Evolutionary conservation across 1,284 basidiomycete species (phyloP).

Genomic region (Trichosporon ovoides): DNA sequence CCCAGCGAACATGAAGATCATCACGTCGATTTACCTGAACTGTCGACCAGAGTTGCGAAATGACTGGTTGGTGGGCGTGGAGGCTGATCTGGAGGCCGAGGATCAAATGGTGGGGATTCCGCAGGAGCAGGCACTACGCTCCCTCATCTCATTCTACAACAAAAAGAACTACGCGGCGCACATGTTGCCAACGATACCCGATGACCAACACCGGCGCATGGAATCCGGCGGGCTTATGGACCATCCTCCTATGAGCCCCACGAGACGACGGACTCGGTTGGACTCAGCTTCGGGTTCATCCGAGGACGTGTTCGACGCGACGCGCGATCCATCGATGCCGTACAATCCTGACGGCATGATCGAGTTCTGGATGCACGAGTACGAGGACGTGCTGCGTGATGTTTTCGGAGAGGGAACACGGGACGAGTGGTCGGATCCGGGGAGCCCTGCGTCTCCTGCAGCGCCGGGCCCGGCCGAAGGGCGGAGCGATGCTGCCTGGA

Average conservation of each 20-base stretch:
- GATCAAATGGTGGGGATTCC: slow-evolving; percentile 57
- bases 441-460: not conserved
- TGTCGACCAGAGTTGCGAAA: slow-evolving; percentile 93
- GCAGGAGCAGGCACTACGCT: slow-evolving; percentile 92
- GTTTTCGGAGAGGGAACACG: slow-evolving; percentile 48
- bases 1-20: slow-evolving; percentile 97
- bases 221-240: not conserved
- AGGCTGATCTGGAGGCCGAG: slow-evolving; percentile 82
- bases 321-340: slow-evolving; percentile 36
- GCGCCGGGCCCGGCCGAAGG: slow-evolving; percentile 22
- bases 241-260: not conserved
- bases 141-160: slow-evolving; percentile 82
- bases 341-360: slow-evolving; percentile 53
- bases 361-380: slow-evolving; percentile 54
- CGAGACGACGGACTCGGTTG: slow-evolving; percentile 19
- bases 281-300: slow-evolving; percentile 15
- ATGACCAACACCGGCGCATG: slow-evolving; percentile 5
- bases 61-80: slow-evolving; percentile 92
- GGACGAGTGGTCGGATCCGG: slow-evolving; percentile 26
- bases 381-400: slow-evolving; percentile 54
- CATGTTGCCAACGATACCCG: slow-evolving; percentile 18
- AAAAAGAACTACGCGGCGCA: slow-evolving; percentile 39
- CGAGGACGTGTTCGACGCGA: slow-evolving; percentile 53
- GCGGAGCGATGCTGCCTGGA: slow-evolving; percentile 41
- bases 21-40: slow-evolving; percentile 96